Conservation (phyloP, 2,329 filamentous ascomycete genomes). For the Cladophialophora chaetospira region DNA sequence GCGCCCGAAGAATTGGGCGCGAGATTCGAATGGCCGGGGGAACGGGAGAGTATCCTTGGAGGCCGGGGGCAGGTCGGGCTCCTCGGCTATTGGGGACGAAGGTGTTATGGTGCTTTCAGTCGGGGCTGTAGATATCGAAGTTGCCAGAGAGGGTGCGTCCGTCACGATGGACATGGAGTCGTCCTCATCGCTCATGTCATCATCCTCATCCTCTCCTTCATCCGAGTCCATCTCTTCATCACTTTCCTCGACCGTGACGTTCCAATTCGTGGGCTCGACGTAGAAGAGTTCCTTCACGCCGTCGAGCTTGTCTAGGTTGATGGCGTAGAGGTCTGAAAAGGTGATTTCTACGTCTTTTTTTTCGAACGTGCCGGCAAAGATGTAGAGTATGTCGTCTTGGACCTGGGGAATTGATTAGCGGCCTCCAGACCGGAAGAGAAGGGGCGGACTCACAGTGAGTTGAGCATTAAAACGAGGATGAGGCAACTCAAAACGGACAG, state of each 20-base stretch:
- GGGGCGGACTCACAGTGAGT: too few species aligned
- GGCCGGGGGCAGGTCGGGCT: constrained; percentile 30
- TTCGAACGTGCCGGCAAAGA: constrained; percentile 94
- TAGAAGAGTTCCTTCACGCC: constrained; percentile 90
- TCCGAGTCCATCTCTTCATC: constrained; percentile 53
- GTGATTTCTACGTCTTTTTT: constrained; percentile 94
- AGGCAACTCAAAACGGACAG: constrained; percentile 77
- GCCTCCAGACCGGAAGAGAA: too few species aligned
- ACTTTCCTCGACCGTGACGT: constrained; percentile 64
- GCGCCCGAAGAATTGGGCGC: constrained; percentile 88
- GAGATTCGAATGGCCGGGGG: constrained; percentile 78
- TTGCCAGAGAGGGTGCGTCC: constrained; percentile 2
- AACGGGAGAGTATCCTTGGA: constrained; percentile 56
- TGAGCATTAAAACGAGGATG: constrained; percentile 90
- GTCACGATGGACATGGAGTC: constrained; percentile 41
- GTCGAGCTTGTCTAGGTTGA: constrained; percentile 92
- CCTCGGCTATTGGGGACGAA: constrained; percentile 21
- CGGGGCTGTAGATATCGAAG: constrained; percentile 39
- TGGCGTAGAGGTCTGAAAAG: constrained; percentile 90
- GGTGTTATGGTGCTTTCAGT: constrained; percentile 40
- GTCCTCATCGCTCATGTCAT: constrained; percentile 45
- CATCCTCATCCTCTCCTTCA: constrained; percentile 43
- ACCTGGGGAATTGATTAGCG: too few species aligned
- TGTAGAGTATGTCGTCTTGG: constrained; percentile 88
- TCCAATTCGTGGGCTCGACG: constrained; percentile 84